These are phyloP conservation scores for Mucuna pruriens DNA, from an alignment of 306 rosid species.

Conservation along the genomic window DNA sequence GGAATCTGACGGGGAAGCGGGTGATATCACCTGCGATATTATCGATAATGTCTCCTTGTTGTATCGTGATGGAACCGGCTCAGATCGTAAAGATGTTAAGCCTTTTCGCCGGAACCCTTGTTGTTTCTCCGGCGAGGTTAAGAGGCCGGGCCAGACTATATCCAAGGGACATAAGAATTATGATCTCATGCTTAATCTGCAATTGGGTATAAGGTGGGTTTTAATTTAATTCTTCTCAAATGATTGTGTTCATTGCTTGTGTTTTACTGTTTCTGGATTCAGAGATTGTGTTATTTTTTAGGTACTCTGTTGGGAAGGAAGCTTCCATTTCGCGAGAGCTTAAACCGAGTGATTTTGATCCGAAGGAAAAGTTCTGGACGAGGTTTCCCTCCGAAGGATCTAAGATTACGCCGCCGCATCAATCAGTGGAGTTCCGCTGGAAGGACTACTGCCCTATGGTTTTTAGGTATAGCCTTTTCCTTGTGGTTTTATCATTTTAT, in stretches of 20 bases:
- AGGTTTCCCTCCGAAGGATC: constrained; percentile 94
- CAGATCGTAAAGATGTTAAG: constrained; percentile 48
- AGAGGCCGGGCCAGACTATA: constrained; percentile 82
- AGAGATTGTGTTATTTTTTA: constrained; percentile 31
- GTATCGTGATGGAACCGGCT: constrained; percentile 42
- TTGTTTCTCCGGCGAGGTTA: constrained; percentile 62
- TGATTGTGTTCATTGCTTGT: not conserved
- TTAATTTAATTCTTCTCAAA: not conserved
- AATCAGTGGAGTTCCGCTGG: constrained; percentile 87
- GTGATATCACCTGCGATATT: constrained; percentile 95
- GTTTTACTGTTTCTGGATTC: not conserved
- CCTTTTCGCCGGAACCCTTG: constrained; percentile 62
- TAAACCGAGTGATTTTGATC: constrained; percentile 77
- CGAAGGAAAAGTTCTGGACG: constrained; percentile 94
- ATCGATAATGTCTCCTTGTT: constrained; percentile 84
- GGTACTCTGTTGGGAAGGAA: constrained; percentile 90
- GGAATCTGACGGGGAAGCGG: constrained; percentile 96
- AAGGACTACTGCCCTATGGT: constrained; percentile 98
- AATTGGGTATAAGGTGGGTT: constrained; percentile 83
- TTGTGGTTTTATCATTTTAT: not conserved
- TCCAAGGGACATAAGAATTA: constrained; percentile 92
- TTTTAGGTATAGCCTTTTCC: constrained; percentile 64
- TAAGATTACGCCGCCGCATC: constrained; percentile 91
- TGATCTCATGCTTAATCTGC: constrained; percentile 94
- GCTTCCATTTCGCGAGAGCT: constrained; percentile 66